Evolutionary conservation across 495 filamentous ascomycete species (phyloP), one percentile per base, ranked within the genome.

Genomic region (Beverwykella pulmonaria): DNA sequence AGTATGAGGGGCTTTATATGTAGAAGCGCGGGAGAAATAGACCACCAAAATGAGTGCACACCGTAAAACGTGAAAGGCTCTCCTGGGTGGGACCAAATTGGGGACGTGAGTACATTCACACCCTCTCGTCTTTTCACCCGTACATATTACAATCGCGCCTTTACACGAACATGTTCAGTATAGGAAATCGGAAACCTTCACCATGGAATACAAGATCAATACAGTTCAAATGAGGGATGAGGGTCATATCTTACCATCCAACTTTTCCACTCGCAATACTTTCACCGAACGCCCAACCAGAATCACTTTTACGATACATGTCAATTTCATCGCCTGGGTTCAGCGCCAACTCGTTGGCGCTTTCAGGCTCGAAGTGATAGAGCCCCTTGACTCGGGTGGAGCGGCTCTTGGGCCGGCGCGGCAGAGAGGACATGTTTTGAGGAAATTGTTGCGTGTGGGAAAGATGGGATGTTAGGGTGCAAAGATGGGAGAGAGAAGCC

Each of bases 251-350:
- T n/a, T n/a, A n/a, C n/a, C 57, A 60, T 15, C 57, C 57, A 15
- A 10, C 22, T 15, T 22, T 2, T 34, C 44, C 57, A 29, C 30
- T 30, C 22, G 20, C 25, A n/a, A 48, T 4, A 27, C 44, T 15
- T n/a, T 22, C 3, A 15, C 57, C 57, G 10, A 12, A 60, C 7
- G 36, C 12, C 57, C 57, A 60, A 8, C 57, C 57, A 1, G 6
- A 32, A 14, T 60, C 57, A 50, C 57, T 49, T 6, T 30, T 60
- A 2, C 49, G 30, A 14, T 4, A 23, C 5, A 60, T 41, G 6
- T 60, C 57, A 34, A 60, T 48, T 15, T 48, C 25, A 25, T 60
- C 57, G 20, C 44, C 44, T 17, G 20, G 22, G n/a, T 50, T 19
- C 9, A 60, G 44, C 19, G 20, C 7, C 7, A 60, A 20, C 44